A percentile compares a stretch with the other conserved stretches of the same genome.
Evolutionary conservation across 306 rosid species (phyloP).

Genomic region (Vigna reflexopilosa): DNA sequence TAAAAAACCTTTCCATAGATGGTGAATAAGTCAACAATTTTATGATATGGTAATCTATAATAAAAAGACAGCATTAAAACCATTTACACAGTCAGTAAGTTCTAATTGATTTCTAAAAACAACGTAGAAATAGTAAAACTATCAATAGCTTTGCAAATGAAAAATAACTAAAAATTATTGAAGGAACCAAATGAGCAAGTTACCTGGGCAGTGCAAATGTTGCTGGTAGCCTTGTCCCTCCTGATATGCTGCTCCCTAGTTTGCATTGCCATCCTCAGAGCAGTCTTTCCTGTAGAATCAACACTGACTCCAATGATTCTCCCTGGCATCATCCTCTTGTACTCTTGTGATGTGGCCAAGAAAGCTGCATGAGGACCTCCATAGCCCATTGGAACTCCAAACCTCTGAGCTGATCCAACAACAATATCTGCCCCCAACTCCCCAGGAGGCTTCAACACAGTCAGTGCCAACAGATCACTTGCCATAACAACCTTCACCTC

Average conservation of each 20-base stretch:
- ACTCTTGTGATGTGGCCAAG: slow-evolving; percentile 97
- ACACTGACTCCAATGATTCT: slow-evolving; percentile 95
- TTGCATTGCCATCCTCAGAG: slow-evolving; percentile 99
- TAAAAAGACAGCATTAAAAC: neutral
- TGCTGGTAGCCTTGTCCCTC: slow-evolving; percentile 99
- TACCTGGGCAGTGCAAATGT: slow-evolving; percentile 99
- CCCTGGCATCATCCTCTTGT: slow-evolving; percentile 99
- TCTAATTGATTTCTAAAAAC: neutral
- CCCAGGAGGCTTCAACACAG: slow-evolving; percentile 93
- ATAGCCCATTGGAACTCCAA: slow-evolving; percentile 99
- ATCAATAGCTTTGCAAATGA: slow-evolving; percentile 1
- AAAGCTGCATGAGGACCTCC: slow-evolving; percentile 99
- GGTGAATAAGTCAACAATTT: neutral
- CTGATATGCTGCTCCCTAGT: slow-evolving; percentile 99
- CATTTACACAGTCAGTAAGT: neutral
- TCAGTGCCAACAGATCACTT: slow-evolving; percentile 83
- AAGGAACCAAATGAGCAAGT: slow-evolving; percentile 31
- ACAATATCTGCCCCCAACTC: slow-evolving; percentile 97
- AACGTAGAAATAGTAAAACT: neutral
- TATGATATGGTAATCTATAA: neutral
- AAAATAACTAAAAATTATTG: slow-evolving; percentile 2
- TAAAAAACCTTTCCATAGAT: neutral
- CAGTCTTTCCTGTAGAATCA: slow-evolving; percentile 91
- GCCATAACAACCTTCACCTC: slow-evolving; percentile 99
- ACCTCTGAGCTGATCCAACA: slow-evolving; percentile 97